A percentile compares a stretch with the other conserved stretches of the same genome.
Conservation (phyloP, 352 stramenopile species). For the Plasmopara viticola region DNA sequence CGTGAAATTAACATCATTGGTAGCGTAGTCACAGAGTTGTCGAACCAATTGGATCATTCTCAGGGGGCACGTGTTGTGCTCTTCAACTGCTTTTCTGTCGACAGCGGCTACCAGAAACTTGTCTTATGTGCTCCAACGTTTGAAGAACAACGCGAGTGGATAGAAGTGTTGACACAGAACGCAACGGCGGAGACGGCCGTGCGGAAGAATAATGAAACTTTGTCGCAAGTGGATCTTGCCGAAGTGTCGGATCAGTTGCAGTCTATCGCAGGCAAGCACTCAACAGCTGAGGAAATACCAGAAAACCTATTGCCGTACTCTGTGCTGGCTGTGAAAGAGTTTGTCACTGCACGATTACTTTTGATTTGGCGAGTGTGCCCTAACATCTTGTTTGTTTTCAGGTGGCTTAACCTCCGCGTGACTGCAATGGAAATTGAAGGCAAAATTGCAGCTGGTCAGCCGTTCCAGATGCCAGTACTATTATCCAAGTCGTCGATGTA, state of each 20-base stretch:
- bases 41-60: constrained; percentile 86
- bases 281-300: constrained; percentile 55
- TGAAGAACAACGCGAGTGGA: constrained; percentile 85
- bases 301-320: constrained; percentile 72
- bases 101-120: constrained; percentile 80
- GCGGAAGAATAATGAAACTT: constrained; percentile 66
- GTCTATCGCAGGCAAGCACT: constrained; percentile 73
- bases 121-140: constrained; percentile 78
- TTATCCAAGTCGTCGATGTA: constrained; percentile 85
- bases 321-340: constrained; percentile 84
- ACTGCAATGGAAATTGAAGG: constrained; percentile 81
- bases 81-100: constrained; percentile 83
- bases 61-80: constrained; percentile 76
- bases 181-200: constrained; percentile 72
- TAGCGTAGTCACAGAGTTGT: constrained; percentile 70
- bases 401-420: constrained; percentile 82
- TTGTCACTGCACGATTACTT: constrained; percentile 18
- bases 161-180: constrained; percentile 83
- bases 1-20: constrained; percentile 85
- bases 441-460: constrained; percentile 69
- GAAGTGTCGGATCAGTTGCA: constrained; percentile 76
- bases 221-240: constrained; percentile 63
- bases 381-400: constrained; percentile 25
- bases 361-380: background rate
- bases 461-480: constrained; percentile 80